A percentile compares a stretch with the other conserved stretches of the same genome.
These are phyloP conservation scores for Curvularia eragrostidis DNA, from an alignment of 2,329 filamentous ascomycete genomes.

Conservation along the genomic window DNA sequence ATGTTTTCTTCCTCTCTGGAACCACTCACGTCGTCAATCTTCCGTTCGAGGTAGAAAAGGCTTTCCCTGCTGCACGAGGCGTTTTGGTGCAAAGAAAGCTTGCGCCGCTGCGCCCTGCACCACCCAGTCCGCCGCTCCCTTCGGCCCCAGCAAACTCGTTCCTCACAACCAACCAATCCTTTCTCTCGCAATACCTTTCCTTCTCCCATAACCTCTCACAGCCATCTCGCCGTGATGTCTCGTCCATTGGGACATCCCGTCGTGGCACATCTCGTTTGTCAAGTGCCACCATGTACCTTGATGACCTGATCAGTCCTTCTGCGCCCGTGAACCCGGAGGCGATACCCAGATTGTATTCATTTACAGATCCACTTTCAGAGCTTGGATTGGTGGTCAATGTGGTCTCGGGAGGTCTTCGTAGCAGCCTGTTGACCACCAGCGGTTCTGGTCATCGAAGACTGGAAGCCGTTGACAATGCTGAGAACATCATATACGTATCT, in stretches of 20 bases:
- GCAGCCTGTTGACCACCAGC: conserved; percentile 37
- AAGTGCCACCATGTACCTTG: conserved; percentile 37
- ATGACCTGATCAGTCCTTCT: conserved; percentile 40
- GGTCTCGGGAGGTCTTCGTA: conserved; percentile 37
- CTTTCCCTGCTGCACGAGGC: conserved; percentile 81
- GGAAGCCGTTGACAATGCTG: conserved; percentile 73
- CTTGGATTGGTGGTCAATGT: conserved; percentile 76
- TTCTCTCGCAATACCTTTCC: conserved; percentile 64
- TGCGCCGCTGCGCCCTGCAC: conserved; percentile 54
- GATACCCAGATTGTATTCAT: conserved; percentile 78
- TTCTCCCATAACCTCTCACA: conserved; percentile 53
- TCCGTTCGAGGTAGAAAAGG: conserved; percentile 91
- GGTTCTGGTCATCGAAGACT: conserved; percentile 47
- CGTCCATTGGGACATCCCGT: conserved; percentile 38
- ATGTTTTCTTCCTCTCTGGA: conserved; percentile 89
- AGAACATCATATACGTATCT: conserved; percentile 86
- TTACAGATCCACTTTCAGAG: conserved; percentile 86
- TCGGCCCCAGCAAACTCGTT: conserved; percentile 82
- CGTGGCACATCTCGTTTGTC: conserved; percentile 31
- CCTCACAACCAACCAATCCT: conserved; percentile 58
- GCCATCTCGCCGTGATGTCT: conserved; percentile 34
- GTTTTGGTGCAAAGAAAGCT: conserved; percentile 85
- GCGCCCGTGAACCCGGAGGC: conserved; percentile 51
- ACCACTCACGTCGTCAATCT: conserved; percentile 89
- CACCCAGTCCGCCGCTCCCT: conserved; percentile 52